These are phyloP conservation scores for Anacardium occidentale DNA, from an alignment of 345 rosid species.

Conservation along the genomic window DNA sequence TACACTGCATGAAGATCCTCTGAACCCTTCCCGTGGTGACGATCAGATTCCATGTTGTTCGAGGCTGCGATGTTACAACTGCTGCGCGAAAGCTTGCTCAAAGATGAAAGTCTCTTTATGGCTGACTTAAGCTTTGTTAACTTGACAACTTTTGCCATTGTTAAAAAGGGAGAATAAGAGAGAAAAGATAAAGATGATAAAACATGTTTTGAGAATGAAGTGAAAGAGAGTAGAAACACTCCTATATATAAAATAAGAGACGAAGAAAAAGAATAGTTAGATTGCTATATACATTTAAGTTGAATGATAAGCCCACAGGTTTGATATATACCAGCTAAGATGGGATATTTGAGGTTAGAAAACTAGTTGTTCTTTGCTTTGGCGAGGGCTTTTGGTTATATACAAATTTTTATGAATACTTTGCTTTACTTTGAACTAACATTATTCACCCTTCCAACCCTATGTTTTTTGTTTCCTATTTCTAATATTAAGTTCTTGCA, in stretches of 20 bases:
- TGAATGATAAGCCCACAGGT: conserved; percentile 58
- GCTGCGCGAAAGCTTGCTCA: conserved; percentile 45
- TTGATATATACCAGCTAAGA: conserved; percentile 63
- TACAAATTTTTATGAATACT: neutral
- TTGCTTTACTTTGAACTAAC: conserved; percentile 3
- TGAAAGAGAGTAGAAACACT: conserved; percentile 35
- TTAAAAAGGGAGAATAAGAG: neutral
- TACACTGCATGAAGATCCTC: conserved; percentile 60
- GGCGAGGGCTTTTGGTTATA: conserved; percentile 3
- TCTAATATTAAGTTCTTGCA: too few relatives aligned
- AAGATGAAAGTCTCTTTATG: conserved; percentile 80
- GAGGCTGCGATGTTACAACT: conserved; percentile 19
- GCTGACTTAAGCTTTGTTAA: conserved; percentile 88
- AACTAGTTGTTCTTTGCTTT: conserved; percentile 29
- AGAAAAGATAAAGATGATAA: neutral
- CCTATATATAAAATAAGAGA: conserved; percentile 28
- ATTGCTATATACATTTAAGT: neutral
- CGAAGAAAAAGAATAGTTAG: too few relatives aligned
- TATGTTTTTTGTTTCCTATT: neutral
- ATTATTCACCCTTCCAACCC: neutral
- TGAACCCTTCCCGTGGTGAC: neutral
- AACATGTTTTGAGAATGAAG: conserved; percentile 2
- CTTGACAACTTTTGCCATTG: conserved; percentile 74
- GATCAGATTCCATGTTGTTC: conserved; percentile 3
- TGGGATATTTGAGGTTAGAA: conserved; percentile 25